Percentiles rank a stretch among this genome's conserved stretches.
These are phyloP conservation scores for Fusarium ramigenum DNA, from an alignment of 2,329 filamentous ascomycete species.

Conservation along the genomic window DNA sequence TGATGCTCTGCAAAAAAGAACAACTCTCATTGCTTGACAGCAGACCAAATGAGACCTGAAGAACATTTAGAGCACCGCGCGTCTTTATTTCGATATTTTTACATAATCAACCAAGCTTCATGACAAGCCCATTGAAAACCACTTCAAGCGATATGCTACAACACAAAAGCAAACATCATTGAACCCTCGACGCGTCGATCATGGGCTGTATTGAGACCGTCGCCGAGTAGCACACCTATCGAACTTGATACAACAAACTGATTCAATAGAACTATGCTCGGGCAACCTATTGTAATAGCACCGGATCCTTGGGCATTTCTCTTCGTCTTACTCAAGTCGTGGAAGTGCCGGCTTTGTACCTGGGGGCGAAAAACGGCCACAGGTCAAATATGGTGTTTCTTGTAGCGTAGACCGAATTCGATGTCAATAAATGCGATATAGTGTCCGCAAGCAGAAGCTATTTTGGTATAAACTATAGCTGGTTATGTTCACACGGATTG, in stretches of 20 bases:
- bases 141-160: background rate
- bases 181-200: too few species aligned
- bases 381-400: background rate
- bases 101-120: background rate
- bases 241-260: background rate
- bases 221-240: background rate
- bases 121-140: background rate
- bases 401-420: background rate
- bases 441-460: background rate
- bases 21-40: background rate
- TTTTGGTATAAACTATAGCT: background rate
- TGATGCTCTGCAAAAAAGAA: background rate
- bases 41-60: background rate
- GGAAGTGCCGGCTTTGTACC: background rate
- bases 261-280: background rate
- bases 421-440: background rate
- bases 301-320: background rate
- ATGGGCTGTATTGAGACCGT: background rate
- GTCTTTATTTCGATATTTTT: background rate
- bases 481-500: background rate
- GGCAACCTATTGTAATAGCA: background rate
- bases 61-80: background rate
- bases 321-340: background rate
- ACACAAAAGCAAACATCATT: background rate
- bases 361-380: background rate